These are phyloP conservation scores for Beauveria varroae DNA, from an alignment of 2,329 filamentous ascomycete genomes.

Conservation along the genomic window DNA sequence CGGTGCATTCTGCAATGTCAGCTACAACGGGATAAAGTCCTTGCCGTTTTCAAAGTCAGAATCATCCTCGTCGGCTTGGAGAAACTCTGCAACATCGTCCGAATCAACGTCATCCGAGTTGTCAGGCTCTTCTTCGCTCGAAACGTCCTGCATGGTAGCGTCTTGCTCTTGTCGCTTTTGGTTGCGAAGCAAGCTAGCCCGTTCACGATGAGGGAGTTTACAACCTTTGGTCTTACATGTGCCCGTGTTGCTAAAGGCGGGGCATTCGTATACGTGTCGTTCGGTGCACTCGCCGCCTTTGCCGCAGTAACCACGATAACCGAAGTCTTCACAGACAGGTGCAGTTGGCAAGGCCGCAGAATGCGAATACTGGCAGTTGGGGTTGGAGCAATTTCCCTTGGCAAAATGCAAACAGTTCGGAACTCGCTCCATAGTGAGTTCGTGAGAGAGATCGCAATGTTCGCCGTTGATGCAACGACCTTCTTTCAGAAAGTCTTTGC, in stretches of 20 bases:
- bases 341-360: slow-evolving; percentile 68
- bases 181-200: slow-evolving; percentile 71
- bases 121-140: slow-evolving; percentile 67
- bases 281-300: slow-evolving; percentile 70
- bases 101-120: slow-evolving; percentile 76
- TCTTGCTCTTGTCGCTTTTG: slow-evolving; percentile 48
- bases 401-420: slow-evolving; percentile 86
- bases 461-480: slow-evolving; percentile 70
- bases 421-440: slow-evolving; percentile 72
- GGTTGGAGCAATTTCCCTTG: slow-evolving; percentile 82
- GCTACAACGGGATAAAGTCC: slow-evolving; percentile 47
- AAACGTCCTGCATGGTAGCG: slow-evolving; percentile 59
- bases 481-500: slow-evolving; percentile 78
- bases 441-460: slow-evolving; percentile 85
- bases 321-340: slow-evolving; percentile 77
- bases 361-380: slow-evolving; percentile 81
- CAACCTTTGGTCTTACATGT: slow-evolving; percentile 74
- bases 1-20: slow-evolving; percentile 8
- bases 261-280: slow-evolving; percentile 88
- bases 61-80: slow-evolving; percentile 47
- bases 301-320: slow-evolving; percentile 79
- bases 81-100: slow-evolving; percentile 62
- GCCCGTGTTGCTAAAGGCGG: slow-evolving; percentile 88
- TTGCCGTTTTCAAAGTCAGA: slow-evolving; percentile 49
- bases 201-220: slow-evolving; percentile 79